Evolutionary conservation across 2,329 filamentous ascomycete genomes (phyloP), one percentile per base, ranked within the genome.

Genomic region (Corinectria fuckeliana): DNA sequence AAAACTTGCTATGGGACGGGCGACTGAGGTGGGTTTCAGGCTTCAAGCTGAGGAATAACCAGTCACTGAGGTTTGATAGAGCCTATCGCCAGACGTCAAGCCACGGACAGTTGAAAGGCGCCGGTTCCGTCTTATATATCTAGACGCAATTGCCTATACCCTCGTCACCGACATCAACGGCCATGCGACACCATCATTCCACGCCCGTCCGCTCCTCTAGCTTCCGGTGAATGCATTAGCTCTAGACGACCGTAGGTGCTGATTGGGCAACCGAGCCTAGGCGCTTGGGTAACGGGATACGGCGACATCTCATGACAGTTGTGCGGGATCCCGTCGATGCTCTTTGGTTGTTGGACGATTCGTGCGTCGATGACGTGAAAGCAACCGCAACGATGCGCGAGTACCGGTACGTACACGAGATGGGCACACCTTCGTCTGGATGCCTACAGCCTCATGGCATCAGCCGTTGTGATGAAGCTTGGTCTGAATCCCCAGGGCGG

Each of bases 301-400:
- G 47, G 10, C 52, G n/a, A 11, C 36, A 45, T 57, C 47, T 57
- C 30, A 39, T 57, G 48, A 56, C 39, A 26, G 30, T 16, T 10
- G n/a, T 26, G 30, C 47, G 32, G 32, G 20, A 50, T 13, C 34
- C 18, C 18, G 21, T 48, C 10, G 18, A 23, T 34, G 41, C 21
- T 14, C 4, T 14, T 8, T 44, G 21, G 41, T 44, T 21, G 41
- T 44, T 44, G 41, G 41, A 26, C 41, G 18, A 11, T 16, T 7
- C 21, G 2, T 3, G 16, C 14, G 21, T 13, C 23, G 25, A 30
- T 45, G 42, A 45, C 42, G 42, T 45, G n/a, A 13, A 45, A 18
- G 1, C 11, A 13, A 11, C 20, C 23, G 14, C 41, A 5, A 26
- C 11, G 11, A 11, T 3, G n/a, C n/a, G 16, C 16, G 36, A 42